Base-by-base conservation (phyloP, 106 monocot genomes). In the Gastrodia elata region DNA sequence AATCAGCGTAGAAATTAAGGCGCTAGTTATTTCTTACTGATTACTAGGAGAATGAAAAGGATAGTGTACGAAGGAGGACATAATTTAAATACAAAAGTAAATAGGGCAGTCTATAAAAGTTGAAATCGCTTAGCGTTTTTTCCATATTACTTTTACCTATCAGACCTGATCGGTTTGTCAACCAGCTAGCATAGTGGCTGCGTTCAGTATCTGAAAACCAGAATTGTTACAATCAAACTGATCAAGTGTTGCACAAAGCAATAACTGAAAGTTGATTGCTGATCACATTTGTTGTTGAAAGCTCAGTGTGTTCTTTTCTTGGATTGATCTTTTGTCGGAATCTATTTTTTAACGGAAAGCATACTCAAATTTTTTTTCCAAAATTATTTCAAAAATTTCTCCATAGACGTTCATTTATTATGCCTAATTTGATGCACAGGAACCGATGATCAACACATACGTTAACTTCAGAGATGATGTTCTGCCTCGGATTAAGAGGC, bases 401-500 rank as follows among this genome's bases (percentile, higher is more conserved):
- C 32, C 61, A 9, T 61, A 14, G 30, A 30, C 9, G 10, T 61
- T 13, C 14, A 20, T 38, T 64, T 67, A 67, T 67, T 61, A 36
- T 38, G n/a, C 20, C 38, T 67, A 67, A 24, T 43, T 81, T 83
- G 1, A 30, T 71, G 22, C 77, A 69, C 83, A 99, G 98, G 98
- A 99, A 64, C 88, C 93, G 44, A 91, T 89, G 79, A 91, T 99
- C 43, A 99, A 91, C 75, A 99, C 91, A 20, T 99, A 99, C 81
- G 82, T 79, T 71, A 94, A 69, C 76, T 99, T 99, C 73, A 88
- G 98, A 73, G 98, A 99, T 89, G 98, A 99, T 76, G 85, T 99
- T 30, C 77, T 99, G 13, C 98, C 98, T 26, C 86, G 93, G 71
- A 89, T 99, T 33, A 99, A 99, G 84, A 83, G 42, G n/a, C 93